phyloP scores from a whole-genome alignment of 2,329 filamentous ascomycete species.

The Aspergillus intermedius region DNA sequence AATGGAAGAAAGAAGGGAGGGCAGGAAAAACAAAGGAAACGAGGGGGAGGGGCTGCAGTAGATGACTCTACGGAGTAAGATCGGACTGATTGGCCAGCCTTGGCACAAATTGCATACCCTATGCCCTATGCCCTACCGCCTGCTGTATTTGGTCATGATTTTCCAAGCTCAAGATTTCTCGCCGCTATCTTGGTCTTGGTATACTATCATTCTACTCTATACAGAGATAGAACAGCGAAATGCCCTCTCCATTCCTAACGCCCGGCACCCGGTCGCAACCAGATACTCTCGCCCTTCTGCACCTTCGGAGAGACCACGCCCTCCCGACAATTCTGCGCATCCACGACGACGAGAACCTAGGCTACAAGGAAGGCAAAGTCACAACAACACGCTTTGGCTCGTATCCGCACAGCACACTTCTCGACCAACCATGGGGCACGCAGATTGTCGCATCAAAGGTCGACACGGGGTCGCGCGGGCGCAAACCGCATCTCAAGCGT shows the following conservation, averaged over 20 bases:
- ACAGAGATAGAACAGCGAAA: constrained; percentile 8
- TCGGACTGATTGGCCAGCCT: constrained; percentile 1
- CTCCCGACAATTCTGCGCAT: constrained; percentile 65
- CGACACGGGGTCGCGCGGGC: constrained; percentile 82
- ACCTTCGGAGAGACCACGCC: constrained; percentile 80
- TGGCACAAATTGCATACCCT: constrained; percentile 14
- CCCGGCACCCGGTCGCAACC: constrained; percentile 57
- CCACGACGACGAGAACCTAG: constrained; percentile 57
- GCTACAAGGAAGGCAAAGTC: constrained; percentile 69
- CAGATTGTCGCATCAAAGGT: constrained; percentile 86
- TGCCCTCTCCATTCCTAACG: constrained; percentile 71
- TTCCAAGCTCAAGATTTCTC: constrained; percentile 1
- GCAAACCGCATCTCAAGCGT: constrained; percentile 52
- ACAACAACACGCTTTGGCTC: constrained; percentile 93
- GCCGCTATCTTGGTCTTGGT: too few species aligned
- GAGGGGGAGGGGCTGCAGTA: constrained; percentile 6
- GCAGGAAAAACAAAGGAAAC: background rate
- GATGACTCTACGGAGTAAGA: constrained; percentile 12
- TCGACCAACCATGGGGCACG: constrained; percentile 79
- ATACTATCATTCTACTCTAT: too few species aligned
- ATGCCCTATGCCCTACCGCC: constrained; percentile 10
- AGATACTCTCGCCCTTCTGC: constrained; percentile 70
- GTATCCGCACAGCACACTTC: constrained; percentile 70
- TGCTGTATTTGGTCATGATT: too few species aligned
- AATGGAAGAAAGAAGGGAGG: background rate